phyloP scores from a whole-genome alignment of 192 early-diverging fungal genomes.

The Gamsiella multidivaricata region DNA sequence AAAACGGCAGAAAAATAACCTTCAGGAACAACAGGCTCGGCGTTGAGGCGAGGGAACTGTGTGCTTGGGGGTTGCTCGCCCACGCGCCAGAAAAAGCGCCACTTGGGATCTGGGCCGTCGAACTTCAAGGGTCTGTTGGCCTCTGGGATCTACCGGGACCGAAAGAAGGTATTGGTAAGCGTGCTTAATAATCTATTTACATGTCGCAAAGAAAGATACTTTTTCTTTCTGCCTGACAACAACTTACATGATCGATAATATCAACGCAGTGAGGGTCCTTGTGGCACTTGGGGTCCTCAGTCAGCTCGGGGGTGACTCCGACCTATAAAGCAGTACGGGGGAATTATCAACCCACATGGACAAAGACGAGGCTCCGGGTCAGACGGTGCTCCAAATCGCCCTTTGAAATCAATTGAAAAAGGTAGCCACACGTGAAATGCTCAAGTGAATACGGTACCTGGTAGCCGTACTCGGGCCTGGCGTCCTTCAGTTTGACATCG shows the following conservation, averaged over 20 bases:
- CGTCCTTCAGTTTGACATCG: slow-evolving; percentile 72
- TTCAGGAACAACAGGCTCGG: slow-evolving; percentile 71
- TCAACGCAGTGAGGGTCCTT: slow-evolving; percentile 68
- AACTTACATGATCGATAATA: slow-evolving; percentile 58
- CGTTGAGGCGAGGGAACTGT: slow-evolving; percentile 70
- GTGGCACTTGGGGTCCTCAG: slow-evolving; percentile 73
- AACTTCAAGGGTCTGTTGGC: slow-evolving; percentile 67
- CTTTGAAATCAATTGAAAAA: slow-evolving; percentile 1
- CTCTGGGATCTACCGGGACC: slow-evolving; percentile 56
- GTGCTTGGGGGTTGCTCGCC: slow-evolving; percentile 66
- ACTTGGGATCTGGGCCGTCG: slow-evolving; percentile 73
- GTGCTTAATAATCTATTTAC: too few species aligned
- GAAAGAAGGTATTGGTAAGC: not conserved
- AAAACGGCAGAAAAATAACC: slow-evolving; percentile 28
- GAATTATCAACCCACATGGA: not conserved
- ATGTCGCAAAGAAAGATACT: too few species aligned
- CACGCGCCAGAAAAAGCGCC: slow-evolving; percentile 79
- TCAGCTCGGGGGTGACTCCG: slow-evolving; percentile 74
- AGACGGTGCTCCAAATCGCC: too few species aligned
- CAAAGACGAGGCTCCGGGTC: too few species aligned
- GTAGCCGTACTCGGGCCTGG: slow-evolving; percentile 67
- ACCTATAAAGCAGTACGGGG: slow-evolving; percentile 16
- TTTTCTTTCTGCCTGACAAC: not conserved
- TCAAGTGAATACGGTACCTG: slow-evolving; percentile 31
- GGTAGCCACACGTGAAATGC: not conserved